Base-by-base conservation (phyloP, 768 basidiomycete species). In the Paxillus rubicundulus region DNA sequence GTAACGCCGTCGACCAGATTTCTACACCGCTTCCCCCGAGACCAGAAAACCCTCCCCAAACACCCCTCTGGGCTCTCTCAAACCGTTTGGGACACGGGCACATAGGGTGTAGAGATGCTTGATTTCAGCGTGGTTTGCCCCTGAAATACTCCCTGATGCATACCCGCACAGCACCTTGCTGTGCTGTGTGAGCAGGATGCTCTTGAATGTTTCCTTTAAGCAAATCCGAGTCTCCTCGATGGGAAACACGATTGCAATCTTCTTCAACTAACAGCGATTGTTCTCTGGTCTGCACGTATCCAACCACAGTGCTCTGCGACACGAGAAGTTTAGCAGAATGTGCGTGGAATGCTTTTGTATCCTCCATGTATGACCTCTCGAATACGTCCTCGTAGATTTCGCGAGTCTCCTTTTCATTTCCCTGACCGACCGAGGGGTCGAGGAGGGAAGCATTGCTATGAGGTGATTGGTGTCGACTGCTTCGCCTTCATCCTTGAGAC, bases 351-450 rank as follows among this genome's bases (percentile, higher is more conserved):
- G 79, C 80, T 65, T 88, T 85, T 6, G 92, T 94, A 10, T 86
- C 83, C 1, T 75, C 75, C 59, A 95, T 78, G 77, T 95, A 95
- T 1, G 90, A 86, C 4, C 68, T 70, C 68, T 95, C 91, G 70
- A 95, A 92, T 61, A 89, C 83, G 55, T 87, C 84, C 61, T 81
- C 82, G 79, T 95, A 95, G 32, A 93, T 82, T 47, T 94, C 89
- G 44, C 93, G 83, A 57, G 89, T 89, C 24, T 85, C 84, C 63
- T 87, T 89, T 74, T 89, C 87, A 61, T 56, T 32, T 20, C 6
- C 32, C 45, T 20, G 45, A 34, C 13, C 32, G 32, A 21, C 45
- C 32, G 32, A 34, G 32, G 13, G 5, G 32, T 16, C 10, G 34
- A 6, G 2, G 45, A 45, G 32, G 12, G 9, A 10, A 33, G 44